Conservation (phyloP, 208 protist genomes). For the Trichomonas vaginalis region DNA sequence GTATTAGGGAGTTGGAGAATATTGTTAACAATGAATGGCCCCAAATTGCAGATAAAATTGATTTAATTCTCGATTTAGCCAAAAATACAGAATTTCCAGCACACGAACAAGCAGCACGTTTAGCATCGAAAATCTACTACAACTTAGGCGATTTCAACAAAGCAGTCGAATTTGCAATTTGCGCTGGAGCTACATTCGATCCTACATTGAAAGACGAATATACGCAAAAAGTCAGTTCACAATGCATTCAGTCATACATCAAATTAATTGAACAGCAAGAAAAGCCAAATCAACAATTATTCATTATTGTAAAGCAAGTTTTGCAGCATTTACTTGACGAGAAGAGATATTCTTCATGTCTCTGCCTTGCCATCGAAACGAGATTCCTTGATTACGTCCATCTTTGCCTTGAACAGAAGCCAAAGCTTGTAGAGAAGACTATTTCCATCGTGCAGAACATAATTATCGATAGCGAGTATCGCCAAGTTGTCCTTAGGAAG, state of each 20-base stretch:
- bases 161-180: neutral
- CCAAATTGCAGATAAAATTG: neutral
- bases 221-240: neutral
- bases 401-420: neutral
- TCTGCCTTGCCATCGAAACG: neutral
- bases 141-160: neutral
- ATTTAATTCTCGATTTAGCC: neutral
- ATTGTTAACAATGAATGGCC: conserved; percentile 9
- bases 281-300: neutral
- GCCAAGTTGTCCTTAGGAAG: neutral
- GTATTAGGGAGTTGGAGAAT: neutral
- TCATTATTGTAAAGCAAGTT: neutral
- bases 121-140: neutral
- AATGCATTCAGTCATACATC: neutral
- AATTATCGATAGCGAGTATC: neutral
- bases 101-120: neutral
- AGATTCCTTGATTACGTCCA: neutral
- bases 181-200: neutral
- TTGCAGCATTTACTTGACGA: neutral
- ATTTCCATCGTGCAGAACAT: neutral
- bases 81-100: neutral
- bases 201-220: neutral
- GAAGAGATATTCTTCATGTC: neutral
- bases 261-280: neutral
- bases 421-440: neutral